Conservation (phyloP, 2,329 filamentous ascomycete species). For the Xylaria sp. region DNA sequence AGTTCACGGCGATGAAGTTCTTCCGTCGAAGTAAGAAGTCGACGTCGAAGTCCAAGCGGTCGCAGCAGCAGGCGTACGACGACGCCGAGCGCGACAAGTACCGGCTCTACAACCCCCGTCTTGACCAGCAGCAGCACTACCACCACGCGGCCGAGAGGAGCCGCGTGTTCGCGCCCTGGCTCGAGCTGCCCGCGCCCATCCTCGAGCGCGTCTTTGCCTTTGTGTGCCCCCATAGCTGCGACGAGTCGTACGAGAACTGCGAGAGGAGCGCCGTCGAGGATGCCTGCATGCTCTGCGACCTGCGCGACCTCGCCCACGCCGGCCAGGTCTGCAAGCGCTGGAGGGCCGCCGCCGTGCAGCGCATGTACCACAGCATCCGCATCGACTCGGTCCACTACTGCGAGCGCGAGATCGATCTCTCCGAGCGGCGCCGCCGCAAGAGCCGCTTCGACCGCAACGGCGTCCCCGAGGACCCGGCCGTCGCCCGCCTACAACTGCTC, state of each 20-base stretch:
- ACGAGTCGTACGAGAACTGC: constrained; percentile 82
- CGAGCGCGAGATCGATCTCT: constrained; percentile 82
- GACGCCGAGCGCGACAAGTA: constrained; percentile 48
- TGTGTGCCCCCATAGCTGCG: constrained; percentile 84
- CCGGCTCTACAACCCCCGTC: constrained; percentile 44
- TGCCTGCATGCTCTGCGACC: constrained; percentile 92
- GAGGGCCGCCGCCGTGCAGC: constrained; percentile 63
- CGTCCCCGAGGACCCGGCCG: constrained; percentile 82
- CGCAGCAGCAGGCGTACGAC: constrained; percentile 39
- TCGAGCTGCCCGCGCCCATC: constrained; percentile 72
- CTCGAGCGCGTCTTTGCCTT: constrained; percentile 81
- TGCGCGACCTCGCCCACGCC: constrained; percentile 87
- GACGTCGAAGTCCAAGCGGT: constrained; percentile 38
- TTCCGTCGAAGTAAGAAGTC: constrained; percentile 51
- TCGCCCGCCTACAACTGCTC: constrained; percentile 79
- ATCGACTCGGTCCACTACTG: constrained; percentile 97
- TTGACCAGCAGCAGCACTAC: constrained; percentile 44
- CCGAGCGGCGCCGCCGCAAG: constrained; percentile 80
- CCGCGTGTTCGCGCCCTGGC: constrained; percentile 48
- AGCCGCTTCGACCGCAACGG: constrained; percentile 80
- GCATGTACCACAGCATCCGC: constrained; percentile 85
- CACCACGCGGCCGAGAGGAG: constrained; percentile 41
- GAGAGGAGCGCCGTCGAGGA: constrained; percentile 83
- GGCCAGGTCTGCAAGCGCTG: constrained; percentile 79
- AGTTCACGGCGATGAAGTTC: constrained; percentile 48